A percentile compares a stretch with the other conserved stretches of the same genome.
These are phyloP conservation scores for Dipodascus albidus DNA, from an alignment of 805 yeast genomes.

Conservation along the genomic window DNA sequence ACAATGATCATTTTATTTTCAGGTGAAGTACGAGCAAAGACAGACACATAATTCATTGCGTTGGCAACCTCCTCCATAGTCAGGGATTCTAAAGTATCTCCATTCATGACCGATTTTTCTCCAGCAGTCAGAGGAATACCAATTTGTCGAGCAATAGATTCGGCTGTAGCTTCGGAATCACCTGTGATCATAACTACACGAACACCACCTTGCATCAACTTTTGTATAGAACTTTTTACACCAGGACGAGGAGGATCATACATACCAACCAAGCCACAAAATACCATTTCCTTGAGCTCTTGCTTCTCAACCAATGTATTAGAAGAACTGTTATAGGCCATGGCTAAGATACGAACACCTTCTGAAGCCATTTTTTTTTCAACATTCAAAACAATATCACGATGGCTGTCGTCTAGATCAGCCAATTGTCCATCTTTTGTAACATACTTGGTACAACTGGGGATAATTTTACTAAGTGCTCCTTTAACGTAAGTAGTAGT, in stretches of 20 bases:
- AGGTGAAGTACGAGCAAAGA: slow-evolving; percentile 92
- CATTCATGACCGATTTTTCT: slow-evolving; percentile 64
- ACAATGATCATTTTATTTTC: slow-evolving; percentile 88
- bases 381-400: slow-evolving; percentile 36
- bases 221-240: slow-evolving; percentile 63
- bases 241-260: slow-evolving; percentile 95
- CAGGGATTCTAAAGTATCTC: slow-evolving; percentile 70
- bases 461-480: slow-evolving; percentile 68
- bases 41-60: slow-evolving; percentile 71
- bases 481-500: slow-evolving; percentile 67
- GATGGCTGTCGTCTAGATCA: slow-evolving; percentile 43
- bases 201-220: slow-evolving; percentile 83
- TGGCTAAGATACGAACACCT: slow-evolving; percentile 78
- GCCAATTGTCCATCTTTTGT: slow-evolving; percentile 48
- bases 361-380: slow-evolving; percentile 61
- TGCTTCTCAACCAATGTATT: slow-evolving; percentile 8
- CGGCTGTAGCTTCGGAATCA: slow-evolving; percentile 80
- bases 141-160: slow-evolving; percentile 73
- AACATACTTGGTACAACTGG: slow-evolving; percentile 46
- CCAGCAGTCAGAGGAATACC: slow-evolving; percentile 67
- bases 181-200: slow-evolving; percentile 98
- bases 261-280: slow-evolving; percentile 88
- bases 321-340: slow-evolving; percentile 44
- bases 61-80: slow-evolving; percentile 59
- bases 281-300: slow-evolving; percentile 44